Evolutionary conservation across 1,284 basidiomycete species (phyloP).

Genomic region (Phylloboletellus chloephorus): DNA sequence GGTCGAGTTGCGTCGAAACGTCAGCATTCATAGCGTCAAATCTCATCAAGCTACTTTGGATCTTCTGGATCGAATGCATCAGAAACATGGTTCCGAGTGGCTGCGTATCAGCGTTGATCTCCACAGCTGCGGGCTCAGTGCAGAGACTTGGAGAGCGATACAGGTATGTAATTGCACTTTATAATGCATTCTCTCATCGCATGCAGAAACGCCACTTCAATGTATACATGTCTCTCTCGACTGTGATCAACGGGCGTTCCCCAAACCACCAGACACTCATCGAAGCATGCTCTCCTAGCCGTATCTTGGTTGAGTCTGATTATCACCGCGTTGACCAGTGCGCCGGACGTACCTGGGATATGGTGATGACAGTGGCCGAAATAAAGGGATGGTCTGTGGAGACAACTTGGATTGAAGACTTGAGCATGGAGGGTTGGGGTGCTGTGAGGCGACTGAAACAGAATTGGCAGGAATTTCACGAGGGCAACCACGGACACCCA

Average conservation of each 20-base stretch:
- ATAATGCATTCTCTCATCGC: conserved; percentile 8
- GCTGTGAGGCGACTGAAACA: conserved; percentile 55
- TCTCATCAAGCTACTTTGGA: conserved; percentile 58
- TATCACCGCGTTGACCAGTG: conserved; percentile 52
- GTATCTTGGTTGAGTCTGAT: conserved; percentile 77
- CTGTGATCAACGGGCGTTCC: conserved; percentile 68
- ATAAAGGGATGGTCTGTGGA: conserved; percentile 66
- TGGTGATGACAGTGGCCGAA: conserved; percentile 56
- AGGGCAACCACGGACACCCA: conserved; percentile 38
- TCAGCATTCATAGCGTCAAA: conserved; percentile 79
- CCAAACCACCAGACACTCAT: conserved; percentile 56
- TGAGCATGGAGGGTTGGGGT: conserved; percentile 46
- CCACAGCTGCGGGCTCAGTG: conserved; percentile 73
- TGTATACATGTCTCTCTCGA: conserved; percentile 73
- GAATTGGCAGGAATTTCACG: conserved; percentile 61
- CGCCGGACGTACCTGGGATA: conserved; percentile 61
- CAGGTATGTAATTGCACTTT: conserved; percentile 42
- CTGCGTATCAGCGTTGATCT: conserved; percentile 63
- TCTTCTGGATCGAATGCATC: conserved; percentile 50
- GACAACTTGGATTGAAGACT: conserved; percentile 45
- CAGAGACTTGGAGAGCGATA: conserved; percentile 59
- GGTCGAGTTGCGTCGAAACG: conserved; percentile 60
- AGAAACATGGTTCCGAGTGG: conserved; percentile 50
- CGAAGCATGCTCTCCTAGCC: conserved; percentile 48
- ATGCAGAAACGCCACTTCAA: conserved; percentile 61